Evolutionary conservation across 257 asterid species (phyloP).

Genomic region (Ajuga chamaepitys): DNA sequence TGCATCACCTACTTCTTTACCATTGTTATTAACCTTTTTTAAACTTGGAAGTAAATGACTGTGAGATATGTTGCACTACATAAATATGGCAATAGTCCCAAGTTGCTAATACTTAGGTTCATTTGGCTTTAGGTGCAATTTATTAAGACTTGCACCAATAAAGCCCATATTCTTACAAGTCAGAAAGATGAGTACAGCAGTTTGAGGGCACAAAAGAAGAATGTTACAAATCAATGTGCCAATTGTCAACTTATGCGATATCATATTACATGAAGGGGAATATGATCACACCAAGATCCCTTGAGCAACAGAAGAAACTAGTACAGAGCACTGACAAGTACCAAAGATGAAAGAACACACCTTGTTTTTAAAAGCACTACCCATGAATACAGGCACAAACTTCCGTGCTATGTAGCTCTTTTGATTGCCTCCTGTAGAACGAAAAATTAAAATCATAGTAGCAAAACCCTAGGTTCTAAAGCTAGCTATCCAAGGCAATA

Average conservation of each 20-base stretch:
- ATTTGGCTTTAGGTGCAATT: background rate
- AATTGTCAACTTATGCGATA: background rate
- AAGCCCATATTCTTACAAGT: background rate
- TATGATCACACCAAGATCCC: background rate
- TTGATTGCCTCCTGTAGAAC: constrained; percentile 79
- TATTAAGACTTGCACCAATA: background rate
- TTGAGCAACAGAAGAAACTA: constrained; percentile 9
- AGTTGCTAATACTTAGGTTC: background rate
- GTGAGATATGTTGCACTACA: background rate
- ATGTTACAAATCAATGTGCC: background rate
- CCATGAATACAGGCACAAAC: constrained; percentile 97
- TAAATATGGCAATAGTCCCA: background rate
- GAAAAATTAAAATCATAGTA: background rate
- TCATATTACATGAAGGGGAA: background rate
- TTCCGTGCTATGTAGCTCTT: constrained; percentile 78
- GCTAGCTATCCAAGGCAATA: background rate
- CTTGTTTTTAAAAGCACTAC: constrained; percentile 99
- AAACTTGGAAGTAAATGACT: background rate
- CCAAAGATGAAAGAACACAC: constrained; percentile 27
- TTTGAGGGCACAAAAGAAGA: constrained; percentile 1
- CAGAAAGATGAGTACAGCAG: background rate
- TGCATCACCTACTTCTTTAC: background rate
- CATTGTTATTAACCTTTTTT: background rate
- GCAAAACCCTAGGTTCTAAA: background rate
- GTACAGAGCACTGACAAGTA: too few species aligned